phyloP scores from a whole-genome alignment of 169 alveolate species.

The Ophryocystis elektroscirrha region DNA sequence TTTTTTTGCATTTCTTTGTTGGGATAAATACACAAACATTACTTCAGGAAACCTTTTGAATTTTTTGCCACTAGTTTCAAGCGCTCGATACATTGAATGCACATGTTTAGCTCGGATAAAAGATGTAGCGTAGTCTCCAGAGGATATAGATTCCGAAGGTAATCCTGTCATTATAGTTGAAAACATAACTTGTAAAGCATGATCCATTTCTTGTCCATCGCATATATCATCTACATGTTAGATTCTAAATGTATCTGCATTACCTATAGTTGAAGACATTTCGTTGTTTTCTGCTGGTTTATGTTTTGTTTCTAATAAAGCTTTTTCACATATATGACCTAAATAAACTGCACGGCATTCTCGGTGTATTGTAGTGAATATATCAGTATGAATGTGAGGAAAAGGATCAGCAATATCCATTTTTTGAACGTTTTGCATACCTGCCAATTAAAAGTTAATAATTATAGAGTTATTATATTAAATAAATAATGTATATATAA shows the following conservation, averaged over 20 bases:
- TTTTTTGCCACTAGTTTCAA: slow-evolving; percentile 40
- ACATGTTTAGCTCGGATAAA: slow-evolving; percentile 23
- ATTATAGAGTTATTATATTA: too few species aligned
- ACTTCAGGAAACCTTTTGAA: slow-evolving; percentile 51
- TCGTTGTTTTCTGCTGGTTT: slow-evolving; percentile 3
- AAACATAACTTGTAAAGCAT: slow-evolving; percentile 15
- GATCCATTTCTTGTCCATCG: slow-evolving; percentile 7
- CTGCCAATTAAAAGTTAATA: too few species aligned
- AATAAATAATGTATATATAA: too few species aligned
- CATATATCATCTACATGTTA: slow-evolving; percentile 1
- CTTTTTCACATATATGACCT: too few species aligned
- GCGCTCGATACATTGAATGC: slow-evolving; percentile 41
- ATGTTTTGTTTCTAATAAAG: too few species aligned
- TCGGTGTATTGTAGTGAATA: slow-evolving; percentile 31
- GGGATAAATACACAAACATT: slow-evolving; percentile 47
- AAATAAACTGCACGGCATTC: too few species aligned
- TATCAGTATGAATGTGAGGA: slow-evolving; percentile 37
- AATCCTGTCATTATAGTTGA: slow-evolving; percentile 13
- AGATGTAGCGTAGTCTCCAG: slow-evolving; percentile 19
- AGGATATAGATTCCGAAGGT: neutral
- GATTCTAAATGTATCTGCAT: slow-evolving; percentile 2
- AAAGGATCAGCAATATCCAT: slow-evolving; percentile 43
- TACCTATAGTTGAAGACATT: slow-evolving; percentile 12
- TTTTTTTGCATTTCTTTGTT: slow-evolving; percentile 51
- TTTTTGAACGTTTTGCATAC: slow-evolving; percentile 44